phyloP scores from a whole-genome alignment of 2,329 filamentous ascomycete genomes.

The Zalaria sp. region DNA sequence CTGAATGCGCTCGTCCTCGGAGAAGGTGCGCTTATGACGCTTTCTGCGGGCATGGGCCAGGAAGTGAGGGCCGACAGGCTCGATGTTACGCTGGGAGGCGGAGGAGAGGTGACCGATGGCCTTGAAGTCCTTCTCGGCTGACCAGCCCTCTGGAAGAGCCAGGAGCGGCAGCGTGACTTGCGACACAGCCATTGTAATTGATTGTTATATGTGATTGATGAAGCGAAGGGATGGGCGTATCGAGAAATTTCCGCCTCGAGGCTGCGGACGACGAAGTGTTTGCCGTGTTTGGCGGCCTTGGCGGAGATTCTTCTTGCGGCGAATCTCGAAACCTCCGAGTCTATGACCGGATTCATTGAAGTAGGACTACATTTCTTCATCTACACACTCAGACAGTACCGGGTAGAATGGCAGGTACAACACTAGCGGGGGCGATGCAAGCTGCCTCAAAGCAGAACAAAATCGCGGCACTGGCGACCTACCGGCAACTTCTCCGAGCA shows the following conservation, averaged over 20 bases:
- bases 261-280: neutral
- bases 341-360: too few species aligned
- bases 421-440: too few species aligned
- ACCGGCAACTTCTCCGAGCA: slow-evolving; percentile 69
- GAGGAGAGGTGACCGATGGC: slow-evolving; percentile 60
- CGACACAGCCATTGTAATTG: slow-evolving; percentile 46
- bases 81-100: slow-evolving; percentile 73
- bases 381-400: too few species aligned
- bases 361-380: too few species aligned
- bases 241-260: too few species aligned
- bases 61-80: slow-evolving; percentile 95
- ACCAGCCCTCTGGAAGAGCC: slow-evolving; percentile 65
- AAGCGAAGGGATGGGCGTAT: neutral
- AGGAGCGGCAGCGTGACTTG: slow-evolving; percentile 56
- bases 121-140: slow-evolving; percentile 85
- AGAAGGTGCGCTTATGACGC: slow-evolving; percentile 94
- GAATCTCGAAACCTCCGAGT: too few species aligned
- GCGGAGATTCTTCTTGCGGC: too few species aligned
- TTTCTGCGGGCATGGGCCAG: slow-evolving; percentile 87
- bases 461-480: slow-evolving; percentile 58
- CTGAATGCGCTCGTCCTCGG: slow-evolving; percentile 94
- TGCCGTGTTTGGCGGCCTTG: neutral
- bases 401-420: too few species aligned
- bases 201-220: neutral
- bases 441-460: slow-evolving; percentile 9